Evolutionary conservation across 2,329 filamentous ascomycete genomes (phyloP).

Genomic region (Eutypa lata): DNA sequence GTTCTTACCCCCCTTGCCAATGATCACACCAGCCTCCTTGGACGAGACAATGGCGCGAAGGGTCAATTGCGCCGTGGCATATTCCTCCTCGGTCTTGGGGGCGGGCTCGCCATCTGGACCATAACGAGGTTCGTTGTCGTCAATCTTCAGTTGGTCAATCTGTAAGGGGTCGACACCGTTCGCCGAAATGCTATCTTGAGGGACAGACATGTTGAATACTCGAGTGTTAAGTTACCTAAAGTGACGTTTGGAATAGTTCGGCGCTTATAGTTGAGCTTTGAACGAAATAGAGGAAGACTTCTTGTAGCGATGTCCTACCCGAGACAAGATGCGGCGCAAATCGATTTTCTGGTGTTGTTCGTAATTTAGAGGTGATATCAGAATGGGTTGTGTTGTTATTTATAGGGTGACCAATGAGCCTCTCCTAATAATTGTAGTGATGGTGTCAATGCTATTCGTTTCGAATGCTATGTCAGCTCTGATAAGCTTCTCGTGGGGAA

Average conservation of each 20-base stretch:
- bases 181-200: conserved; percentile 55
- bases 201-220: conserved; percentile 52
- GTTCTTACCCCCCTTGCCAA: conserved; percentile 98
- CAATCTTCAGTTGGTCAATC: conserved; percentile 64
- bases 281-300: background rate
- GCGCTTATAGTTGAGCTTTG: background rate
- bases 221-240: conserved; percentile 17
- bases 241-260: conserved; percentile 6
- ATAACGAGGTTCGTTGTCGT: conserved; percentile 57
- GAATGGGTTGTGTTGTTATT: background rate
- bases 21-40: conserved; percentile 98
- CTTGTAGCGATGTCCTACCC: background rate
- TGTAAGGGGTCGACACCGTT: conserved; percentile 62
- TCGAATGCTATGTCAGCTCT: conserved; percentile 22
- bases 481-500: conserved; percentile 19
- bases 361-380: background rate
- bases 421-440: background rate
- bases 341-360: no score
- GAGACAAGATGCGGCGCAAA: background rate
- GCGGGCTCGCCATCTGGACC: conserved; percentile 73
- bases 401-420: background rate
- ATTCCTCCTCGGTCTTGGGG: conserved; percentile 95
- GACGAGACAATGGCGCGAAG: conserved; percentile 97
- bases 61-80: conserved; percentile 87
- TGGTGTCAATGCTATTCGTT: background rate